Evolutionary conservation across 768 basidiomycete genomes (phyloP).

Genomic region (Pisolithus tinctorius): DNA sequence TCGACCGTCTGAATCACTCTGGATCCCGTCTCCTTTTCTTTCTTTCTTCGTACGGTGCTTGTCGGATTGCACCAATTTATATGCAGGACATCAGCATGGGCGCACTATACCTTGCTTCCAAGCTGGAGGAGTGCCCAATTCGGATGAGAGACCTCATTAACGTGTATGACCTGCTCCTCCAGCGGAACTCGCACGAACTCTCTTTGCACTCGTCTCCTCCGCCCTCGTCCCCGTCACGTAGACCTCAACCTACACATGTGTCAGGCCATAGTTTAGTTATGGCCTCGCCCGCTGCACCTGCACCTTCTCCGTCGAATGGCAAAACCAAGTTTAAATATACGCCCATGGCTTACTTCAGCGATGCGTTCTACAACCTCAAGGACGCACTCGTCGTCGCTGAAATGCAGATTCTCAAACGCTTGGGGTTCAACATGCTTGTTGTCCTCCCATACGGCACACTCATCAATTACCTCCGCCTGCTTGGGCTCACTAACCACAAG

Average conservation of each 20-base stretch:
- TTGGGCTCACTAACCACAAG: slow-evolving; percentile 73
- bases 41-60: slow-evolving; percentile 2
- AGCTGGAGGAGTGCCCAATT: slow-evolving; percentile 86
- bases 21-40: slow-evolving; percentile 6
- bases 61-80: slow-evolving; percentile 6
- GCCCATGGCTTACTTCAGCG: slow-evolving; percentile 86
- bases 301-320: slow-evolving; percentile 9
- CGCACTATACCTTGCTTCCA: slow-evolving; percentile 82
- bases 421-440: slow-evolving; percentile 93
- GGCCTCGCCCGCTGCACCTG: neutral
- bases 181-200: slow-evolving; percentile 56
- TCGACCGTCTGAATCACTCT: neutral
- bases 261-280: neutral
- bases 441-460: slow-evolving; percentile 91
- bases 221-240: neutral
- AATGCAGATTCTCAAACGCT: slow-evolving; percentile 94
- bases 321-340: slow-evolving; percentile 53
- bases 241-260: neutral
- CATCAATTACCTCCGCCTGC: slow-evolving; percentile 87
- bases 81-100: slow-evolving; percentile 82
- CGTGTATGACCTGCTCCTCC: slow-evolving; percentile 83
- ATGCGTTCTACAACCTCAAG: slow-evolving; percentile 89
- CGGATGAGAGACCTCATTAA: slow-evolving; percentile 94
- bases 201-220: slow-evolving; percentile 4
- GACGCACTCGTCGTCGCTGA: slow-evolving; percentile 91